A percentile compares a stretch with the other conserved stretches of the same genome.
Evolutionary conservation across 805 yeast species (phyloP).

Genomic region (Teunomyces kruisii): DNA sequence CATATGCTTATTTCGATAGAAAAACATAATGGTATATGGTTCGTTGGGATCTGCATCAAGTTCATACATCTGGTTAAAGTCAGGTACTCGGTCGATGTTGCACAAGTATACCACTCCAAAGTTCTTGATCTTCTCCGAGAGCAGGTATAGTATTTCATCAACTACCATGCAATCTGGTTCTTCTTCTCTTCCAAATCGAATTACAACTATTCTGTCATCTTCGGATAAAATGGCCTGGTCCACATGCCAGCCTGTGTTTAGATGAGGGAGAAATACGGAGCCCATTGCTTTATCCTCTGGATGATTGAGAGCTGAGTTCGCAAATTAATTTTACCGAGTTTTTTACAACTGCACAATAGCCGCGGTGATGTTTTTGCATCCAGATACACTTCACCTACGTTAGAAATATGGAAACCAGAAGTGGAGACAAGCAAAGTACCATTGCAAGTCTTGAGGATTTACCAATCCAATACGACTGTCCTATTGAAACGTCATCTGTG

Average conservation of each 20-base stretch:
- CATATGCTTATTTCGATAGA: conserved; percentile 91
- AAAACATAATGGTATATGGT: conserved; percentile 91
- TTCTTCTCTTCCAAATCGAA: conserved; percentile 81
- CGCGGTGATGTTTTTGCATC: background rate
- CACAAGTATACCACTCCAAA: conserved; percentile 88
- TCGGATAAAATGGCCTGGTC: conserved; percentile 95
- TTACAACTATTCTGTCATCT: conserved; percentile 81
- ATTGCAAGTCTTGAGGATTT: background rate
- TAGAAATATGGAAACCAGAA: background rate
- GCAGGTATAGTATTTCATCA: conserved; percentile 80
- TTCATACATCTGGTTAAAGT: conserved; percentile 86
- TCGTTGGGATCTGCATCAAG: conserved; percentile 54
- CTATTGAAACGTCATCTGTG: background rate
- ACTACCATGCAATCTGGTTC: conserved; percentile 81
- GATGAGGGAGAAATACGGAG: conserved; percentile 77
- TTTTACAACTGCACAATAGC: background rate
- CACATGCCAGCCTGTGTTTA: conserved; percentile 91
- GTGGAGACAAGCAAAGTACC: too few relatives aligned
- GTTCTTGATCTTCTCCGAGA: conserved; percentile 81
- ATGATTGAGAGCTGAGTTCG: background rate
- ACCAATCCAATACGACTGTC: background rate
- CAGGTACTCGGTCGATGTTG: conserved; percentile 86
- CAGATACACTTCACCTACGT: background rate
- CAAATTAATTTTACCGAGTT: background rate
- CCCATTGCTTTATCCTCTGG: conserved; percentile 50